Evolutionary conservation across 148 eudicot genomes (phyloP).

Genomic region (Vaccinium macrocarpon): DNA sequence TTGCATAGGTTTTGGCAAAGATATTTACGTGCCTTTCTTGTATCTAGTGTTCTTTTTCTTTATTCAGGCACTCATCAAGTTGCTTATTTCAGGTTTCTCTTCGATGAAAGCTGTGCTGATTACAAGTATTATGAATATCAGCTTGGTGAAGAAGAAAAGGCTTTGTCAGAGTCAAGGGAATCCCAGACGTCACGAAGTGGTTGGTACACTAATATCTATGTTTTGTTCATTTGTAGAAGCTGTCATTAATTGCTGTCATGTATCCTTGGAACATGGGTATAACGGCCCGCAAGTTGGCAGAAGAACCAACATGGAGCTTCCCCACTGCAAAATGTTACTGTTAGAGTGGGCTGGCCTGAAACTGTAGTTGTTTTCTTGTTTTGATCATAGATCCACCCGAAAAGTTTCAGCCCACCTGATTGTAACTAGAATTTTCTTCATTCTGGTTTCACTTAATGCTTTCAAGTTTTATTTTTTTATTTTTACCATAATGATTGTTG

Average conservation of each 20-base stretch:
- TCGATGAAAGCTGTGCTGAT: conserved; percentile 77
- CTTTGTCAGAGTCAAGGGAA: conserved; percentile 44
- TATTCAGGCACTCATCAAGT: conserved; percentile 9
- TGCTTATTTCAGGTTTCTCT: conserved; percentile 66
- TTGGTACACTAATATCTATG: conserved; percentile 23
- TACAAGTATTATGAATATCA: conserved; percentile 83
- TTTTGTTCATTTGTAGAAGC: background rate
- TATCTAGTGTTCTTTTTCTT: background rate
- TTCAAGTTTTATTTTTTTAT: background rate
- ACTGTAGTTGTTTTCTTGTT: background rate
- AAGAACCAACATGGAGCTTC: background rate
- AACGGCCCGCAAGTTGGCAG: background rate
- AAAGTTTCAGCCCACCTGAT: background rate
- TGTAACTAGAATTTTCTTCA: conserved; percentile 6
- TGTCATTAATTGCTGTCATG: background rate
- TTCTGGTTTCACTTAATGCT: background rate
- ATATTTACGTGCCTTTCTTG: background rate
- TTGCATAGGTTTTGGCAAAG: background rate
- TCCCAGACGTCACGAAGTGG: conserved; percentile 50
- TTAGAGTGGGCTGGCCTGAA: background rate
- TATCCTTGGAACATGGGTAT: background rate
- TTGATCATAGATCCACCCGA: background rate
- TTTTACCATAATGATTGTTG: background rate
- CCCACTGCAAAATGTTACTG: background rate
- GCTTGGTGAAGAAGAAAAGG: conserved; percentile 76